phyloP scores from a whole-genome alignment of 768 basidiomycete species.

The Mycena polygramma region DNA sequence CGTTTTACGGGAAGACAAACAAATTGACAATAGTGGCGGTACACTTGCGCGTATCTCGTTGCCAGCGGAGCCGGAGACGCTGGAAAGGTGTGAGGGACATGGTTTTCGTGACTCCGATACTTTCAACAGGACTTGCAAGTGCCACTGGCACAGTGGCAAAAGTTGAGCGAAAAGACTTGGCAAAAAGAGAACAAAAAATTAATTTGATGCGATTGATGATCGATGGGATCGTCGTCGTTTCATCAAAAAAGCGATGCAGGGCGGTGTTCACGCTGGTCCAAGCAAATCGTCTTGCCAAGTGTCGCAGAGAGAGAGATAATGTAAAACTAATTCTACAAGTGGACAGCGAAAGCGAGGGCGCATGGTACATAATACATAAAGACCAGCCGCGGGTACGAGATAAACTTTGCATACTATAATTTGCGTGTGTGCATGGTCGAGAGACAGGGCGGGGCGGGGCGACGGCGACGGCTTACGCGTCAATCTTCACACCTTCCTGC shows the following conservation, averaged over 20 bases:
- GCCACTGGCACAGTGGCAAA: too few species aligned
- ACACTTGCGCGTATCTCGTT: too few species aligned
- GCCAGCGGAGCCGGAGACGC: too few species aligned
- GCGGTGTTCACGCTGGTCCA: not conserved
- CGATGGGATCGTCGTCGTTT: not conserved
- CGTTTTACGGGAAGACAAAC: too few species aligned
- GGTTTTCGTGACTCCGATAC: too few species aligned
- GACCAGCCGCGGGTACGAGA: not conserved
- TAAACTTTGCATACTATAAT: not conserved
- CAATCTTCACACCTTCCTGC: conserved; percentile 28
- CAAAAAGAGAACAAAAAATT: too few species aligned
- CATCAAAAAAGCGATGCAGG: conserved; percentile 3
- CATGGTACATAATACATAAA: conserved; percentile 21
- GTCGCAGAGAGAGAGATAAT: not conserved
- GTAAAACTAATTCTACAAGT: conserved; percentile 7
- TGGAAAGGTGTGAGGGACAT: too few species aligned
- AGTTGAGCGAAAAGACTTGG: too few species aligned
- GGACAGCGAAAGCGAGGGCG: conserved; percentile 1
- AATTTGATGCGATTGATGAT: too few species aligned
- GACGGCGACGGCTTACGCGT: conserved; percentile 2
- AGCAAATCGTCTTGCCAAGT: not conserved
- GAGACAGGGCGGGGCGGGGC: not conserved
- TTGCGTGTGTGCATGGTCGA: not conserved
- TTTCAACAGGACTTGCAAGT: too few species aligned
- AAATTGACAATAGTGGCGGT: too few species aligned